A percentile compares a stretch with the other conserved stretches of the same genome.
phyloP scores from a whole-genome alignment of 345 rosid species.

The Psidium guajava region DNA sequence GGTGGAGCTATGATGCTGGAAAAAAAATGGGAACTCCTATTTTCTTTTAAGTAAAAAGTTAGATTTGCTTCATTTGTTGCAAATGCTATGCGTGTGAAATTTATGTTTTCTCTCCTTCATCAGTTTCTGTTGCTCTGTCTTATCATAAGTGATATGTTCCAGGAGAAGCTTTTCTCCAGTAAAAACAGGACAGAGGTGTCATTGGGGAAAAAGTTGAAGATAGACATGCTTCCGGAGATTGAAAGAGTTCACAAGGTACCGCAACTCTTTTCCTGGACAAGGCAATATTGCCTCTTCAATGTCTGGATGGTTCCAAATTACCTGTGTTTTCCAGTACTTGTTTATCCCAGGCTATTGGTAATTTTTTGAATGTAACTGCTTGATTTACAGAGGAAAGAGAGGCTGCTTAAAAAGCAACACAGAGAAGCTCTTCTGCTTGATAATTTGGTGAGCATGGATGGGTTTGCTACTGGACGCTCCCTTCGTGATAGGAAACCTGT shows the following conservation, averaged over 20 bases:
- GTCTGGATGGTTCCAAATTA: neutral
- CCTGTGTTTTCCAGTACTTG: neutral
- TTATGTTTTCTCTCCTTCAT: neutral
- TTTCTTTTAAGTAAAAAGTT: neutral
- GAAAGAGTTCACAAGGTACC: constrained; percentile 94
- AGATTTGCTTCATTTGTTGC: neutral
- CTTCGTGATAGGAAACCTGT: constrained; percentile 95
- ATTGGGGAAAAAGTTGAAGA: constrained; percentile 81
- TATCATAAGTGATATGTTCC: constrained; percentile 14
- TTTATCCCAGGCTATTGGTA: neutral
- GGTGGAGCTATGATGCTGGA: neutral
- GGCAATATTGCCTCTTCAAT: neutral
- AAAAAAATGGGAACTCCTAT: neutral
- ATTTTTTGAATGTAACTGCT: neutral
- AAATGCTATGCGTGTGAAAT: neutral
- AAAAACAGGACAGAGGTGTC: constrained; percentile 84
- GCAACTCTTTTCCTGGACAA: neutral
- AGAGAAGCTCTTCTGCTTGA: constrained; percentile 85
- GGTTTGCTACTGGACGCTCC: constrained; percentile 74
- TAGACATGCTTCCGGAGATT: constrained; percentile 92
- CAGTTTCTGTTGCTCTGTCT: neutral
- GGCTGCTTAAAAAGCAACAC: constrained; percentile 80
- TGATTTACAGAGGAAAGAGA: constrained; percentile 65
- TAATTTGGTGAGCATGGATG: constrained; percentile 55
- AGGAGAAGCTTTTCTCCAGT: constrained; percentile 87